Base-by-base conservation (phyloP, 225 moss, liverwort and hornwort genomes). In the Lunularia cruciata region DNA sequence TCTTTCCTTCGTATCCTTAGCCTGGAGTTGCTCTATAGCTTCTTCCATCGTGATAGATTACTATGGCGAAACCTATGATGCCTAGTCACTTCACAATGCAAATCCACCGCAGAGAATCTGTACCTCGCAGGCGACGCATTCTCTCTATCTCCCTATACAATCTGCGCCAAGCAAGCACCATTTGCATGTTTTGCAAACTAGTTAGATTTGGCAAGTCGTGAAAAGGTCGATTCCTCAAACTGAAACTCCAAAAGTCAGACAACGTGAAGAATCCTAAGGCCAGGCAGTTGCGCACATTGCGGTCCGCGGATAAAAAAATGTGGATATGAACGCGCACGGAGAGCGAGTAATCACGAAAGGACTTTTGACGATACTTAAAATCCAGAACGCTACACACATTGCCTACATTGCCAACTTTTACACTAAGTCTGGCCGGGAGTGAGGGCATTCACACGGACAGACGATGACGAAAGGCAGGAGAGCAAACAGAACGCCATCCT, bases 1-100 rank as follows among this genome's bases (percentile, higher is more conserved):
- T 49, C 95, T 79, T 68, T 96, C 95, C 75, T 96, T 96, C 13
- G 95, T 96, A 26, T 96, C 95, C 78, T 96, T 96, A 28, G 90
- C 78, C 62, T 87, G 90, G 75, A 96, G 88, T 83, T 92, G 92
- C 82, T 83, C 83, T 60, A 96, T 83, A 3, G 95, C 90, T 73
- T 90, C 92, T 80, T 96, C 95, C 95, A 96, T 96, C 23, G 51
- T 54, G 75, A 23, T 19, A 31, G 40, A 26, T 28, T 40, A 2
- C 36, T 35, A 32, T 12, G 43, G 57, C 69, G 42, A 69, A 38
- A 28, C 26, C 28, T 6, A 23, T 48, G 51, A 46, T 25, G 43
- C 28, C 55, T 42, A 3, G 22, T 68, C 42, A 69, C 69, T 69
- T 57, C 55, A 69, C 69, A 22, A 57, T 42, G 55, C 69, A 69